Evolutionary conservation across 345 rosid species (phyloP), one percentile per base, ranked within the genome.

Genomic region (Dipteronia dyeriana): DNA sequence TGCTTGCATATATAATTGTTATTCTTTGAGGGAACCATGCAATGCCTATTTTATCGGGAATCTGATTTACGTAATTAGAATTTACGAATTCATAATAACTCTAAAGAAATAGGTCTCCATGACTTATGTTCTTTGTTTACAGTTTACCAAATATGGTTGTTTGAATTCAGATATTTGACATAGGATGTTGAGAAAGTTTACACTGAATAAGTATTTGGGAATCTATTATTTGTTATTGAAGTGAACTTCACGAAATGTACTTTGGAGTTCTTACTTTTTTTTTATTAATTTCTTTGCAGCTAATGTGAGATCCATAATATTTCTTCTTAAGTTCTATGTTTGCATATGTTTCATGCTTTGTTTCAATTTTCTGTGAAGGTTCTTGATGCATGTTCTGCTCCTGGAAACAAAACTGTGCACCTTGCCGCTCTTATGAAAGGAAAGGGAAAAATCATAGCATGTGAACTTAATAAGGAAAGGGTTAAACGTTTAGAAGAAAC

Each of bases 301-400:
- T 66, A 19, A 11, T 2, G 12, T 8, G 4, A 74, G 22, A 7
- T 26, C 59, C 23, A 31, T 41, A 9, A 19, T 20, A 29, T 76
- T 70, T 70, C 68, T 82, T 41, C 39, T 26, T 71, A 63, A 67
- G 14, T 68, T 66, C 45, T 43, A 70, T 54, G 49, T 54, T 79
- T 22, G 45, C 39, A 20, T 57, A n/a, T 43, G 49, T 64, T 77
- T n/a, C n/a, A n/a, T n/a, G n/a, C n/a, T n/a, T n/a, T n/a, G n/a
- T n/a, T 77, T 80, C 68, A 4, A 41, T 67, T 75, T 79, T 79
- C 51, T 83, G 56, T 83, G 86, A 85, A 91, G 99, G 98, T 95
- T 83, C 83, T 95, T 84, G 99, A 95, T 83, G 99, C 99, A 73
- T 95, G 98, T 77, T 88, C 99, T 79, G 97, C 99, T 79, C 99